Evolutionary conservation across 768 basidiomycete genomes (phyloP).

Genomic region (Galerina sulciceps): DNA sequence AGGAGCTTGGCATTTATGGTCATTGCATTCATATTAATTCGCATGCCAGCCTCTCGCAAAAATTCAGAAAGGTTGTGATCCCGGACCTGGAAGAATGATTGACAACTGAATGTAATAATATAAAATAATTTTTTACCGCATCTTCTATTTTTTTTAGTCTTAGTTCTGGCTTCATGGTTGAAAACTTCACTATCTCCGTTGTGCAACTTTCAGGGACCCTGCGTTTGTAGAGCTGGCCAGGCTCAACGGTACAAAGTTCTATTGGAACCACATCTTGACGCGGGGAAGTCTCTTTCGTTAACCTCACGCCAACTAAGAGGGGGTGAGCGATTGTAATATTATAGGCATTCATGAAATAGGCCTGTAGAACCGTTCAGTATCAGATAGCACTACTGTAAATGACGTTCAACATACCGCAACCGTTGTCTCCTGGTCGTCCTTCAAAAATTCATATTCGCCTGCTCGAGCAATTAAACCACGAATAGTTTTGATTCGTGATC

Average conservation of each 20-base stretch:
- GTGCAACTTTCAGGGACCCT: slow-evolving; percentile 42
- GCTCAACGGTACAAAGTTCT: slow-evolving; percentile 48
- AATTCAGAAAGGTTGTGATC: slow-evolving; percentile 30
- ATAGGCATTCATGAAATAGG: slow-evolving; percentile 41
- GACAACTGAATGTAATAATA: background rate
- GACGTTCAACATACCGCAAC: slow-evolving; percentile 37
- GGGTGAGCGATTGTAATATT: slow-evolving; percentile 37
- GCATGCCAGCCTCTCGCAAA: slow-evolving; percentile 45
- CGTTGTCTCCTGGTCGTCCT: slow-evolving; percentile 38
- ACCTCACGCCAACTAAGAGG: slow-evolving; percentile 39
- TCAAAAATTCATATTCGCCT: slow-evolving; percentile 41
- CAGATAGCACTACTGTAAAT: background rate
- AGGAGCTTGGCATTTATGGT: slow-evolving; percentile 27
- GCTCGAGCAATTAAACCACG: slow-evolving; percentile 38
- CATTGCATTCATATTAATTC: slow-evolving; percentile 29
- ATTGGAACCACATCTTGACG: slow-evolving; percentile 47
- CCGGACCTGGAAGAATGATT: slow-evolving; percentile 8
- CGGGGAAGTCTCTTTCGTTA: slow-evolving; percentile 27
- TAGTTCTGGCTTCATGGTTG: slow-evolving; percentile 47
- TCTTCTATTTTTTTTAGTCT: slow-evolving; percentile 43
- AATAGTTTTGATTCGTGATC: slow-evolving; percentile 36
- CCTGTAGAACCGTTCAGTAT: slow-evolving; percentile 32
- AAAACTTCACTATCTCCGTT: slow-evolving; percentile 48
- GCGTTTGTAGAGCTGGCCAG: slow-evolving; percentile 53
- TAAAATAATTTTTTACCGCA: slow-evolving; percentile 21